phyloP scores from a whole-genome alignment of 1,284 basidiomycete species.

The Leccinum ponderosum region DNA sequence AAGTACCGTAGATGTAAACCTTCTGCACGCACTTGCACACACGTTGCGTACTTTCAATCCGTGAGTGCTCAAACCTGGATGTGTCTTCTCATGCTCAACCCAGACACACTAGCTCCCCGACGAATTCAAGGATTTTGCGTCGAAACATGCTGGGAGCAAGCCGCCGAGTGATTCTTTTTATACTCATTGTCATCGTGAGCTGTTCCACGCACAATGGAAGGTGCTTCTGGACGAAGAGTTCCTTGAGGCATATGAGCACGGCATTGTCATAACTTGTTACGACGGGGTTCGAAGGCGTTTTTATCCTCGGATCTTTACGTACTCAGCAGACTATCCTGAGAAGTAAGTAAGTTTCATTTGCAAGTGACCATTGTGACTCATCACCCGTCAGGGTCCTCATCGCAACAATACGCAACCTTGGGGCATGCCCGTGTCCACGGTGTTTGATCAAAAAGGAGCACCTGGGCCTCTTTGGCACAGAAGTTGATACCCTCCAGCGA shows the following conservation, averaged over 20 bases:
- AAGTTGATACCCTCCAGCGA: too few relatives aligned
- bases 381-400: too few relatives aligned
- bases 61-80: neutral
- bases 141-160: neutral
- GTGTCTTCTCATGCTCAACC: too few relatives aligned
- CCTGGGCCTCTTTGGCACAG: too few relatives aligned
- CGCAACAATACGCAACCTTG: too few relatives aligned
- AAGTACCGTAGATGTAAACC: neutral
- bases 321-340: too few relatives aligned
- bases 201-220: neutral
- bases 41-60: neutral
- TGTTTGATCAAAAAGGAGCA: too few relatives aligned
- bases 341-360: too few relatives aligned
- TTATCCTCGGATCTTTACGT: neutral
- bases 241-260: neutral
- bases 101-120: neutral
- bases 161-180: neutral
- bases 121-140: neutral
- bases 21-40: neutral
- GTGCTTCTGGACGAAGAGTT: neutral
- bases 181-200: too few relatives aligned
- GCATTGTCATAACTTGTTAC: neutral
- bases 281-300: neutral
- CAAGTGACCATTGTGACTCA: too few relatives aligned
- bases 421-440: too few relatives aligned